Evolutionary conservation across 1,284 basidiomycete genomes (phyloP), one percentile per base, ranked within the genome.

Genomic region (Rhodotorula glutinis): DNA sequence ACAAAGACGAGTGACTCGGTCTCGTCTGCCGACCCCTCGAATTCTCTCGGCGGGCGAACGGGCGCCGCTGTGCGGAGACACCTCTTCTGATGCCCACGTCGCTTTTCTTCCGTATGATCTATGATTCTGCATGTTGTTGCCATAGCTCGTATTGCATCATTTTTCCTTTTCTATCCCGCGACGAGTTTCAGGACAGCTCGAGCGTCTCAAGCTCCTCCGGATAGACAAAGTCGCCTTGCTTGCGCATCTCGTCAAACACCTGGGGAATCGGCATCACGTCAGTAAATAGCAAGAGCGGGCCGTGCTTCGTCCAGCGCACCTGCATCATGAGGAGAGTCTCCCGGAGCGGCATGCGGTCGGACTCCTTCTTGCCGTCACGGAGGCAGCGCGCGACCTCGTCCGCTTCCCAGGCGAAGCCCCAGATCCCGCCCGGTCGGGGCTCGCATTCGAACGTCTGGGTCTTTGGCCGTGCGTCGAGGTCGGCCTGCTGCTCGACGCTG

Each of bases 351-450:
- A 79, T 76, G n/a, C 69, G 62, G 23, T 74, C 73, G 57, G 75
- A 75, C 68, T 79, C 75, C 13, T 70, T 55, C 63, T 77, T 72
- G 13, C 79, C 79, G 61, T 76, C 76, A 29, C 69, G 65, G 21
- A 80, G 60, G 70, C 76, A 79, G 43, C 78, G 67, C 3, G 80
- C 80, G 1, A 80, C 79, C 21, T 75, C 78, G 63, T 81, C 80
- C 0, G 80, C 80, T 68, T 81, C 79, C 74, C 77, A 80, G 19
- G 76, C 75, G 49, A 79, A 73, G 11, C 78, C 79, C 38, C 57
- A 63, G 55, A 70, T 67, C 14, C 53, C 53, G 14, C 64, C 69
- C 38, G 61, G 70, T 0, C 66, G 55, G 38, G 58, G 53, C 30
- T 56, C 62, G 13, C 66, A 67, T n/a, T 56, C 25, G 65, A 71